Base-by-base conservation (phyloP, 345 rosid species). In the Balakata baccata region DNA sequence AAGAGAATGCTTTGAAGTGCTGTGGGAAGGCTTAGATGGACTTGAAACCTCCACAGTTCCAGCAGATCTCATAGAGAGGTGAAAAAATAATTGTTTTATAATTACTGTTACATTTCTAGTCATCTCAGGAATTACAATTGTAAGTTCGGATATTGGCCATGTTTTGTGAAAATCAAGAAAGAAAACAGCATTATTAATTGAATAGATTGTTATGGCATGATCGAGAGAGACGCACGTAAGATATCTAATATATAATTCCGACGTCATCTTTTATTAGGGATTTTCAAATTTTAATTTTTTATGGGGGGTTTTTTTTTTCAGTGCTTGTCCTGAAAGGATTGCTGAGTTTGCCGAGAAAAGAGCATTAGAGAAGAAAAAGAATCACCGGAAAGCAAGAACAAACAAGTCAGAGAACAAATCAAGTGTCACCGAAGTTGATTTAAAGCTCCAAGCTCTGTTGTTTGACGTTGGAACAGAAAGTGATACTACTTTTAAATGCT, bases 321-420 rank as follows among this genome's bases (percentile, higher is more conserved):
- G 97, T 79, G 98, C 97, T 46, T 95, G 98, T 84, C 94, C 99
- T 11, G 96, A 92, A 81, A 92, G 79, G 84, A 89, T 89, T 47
- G 73, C 46, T 11, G 94, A 91, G 84, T 89, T 88, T 69, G 89
- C 86, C 76, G 89, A 86, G 82, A 85, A 72, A 78, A 82, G 60
- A 82, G 91, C 85, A 75, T 71, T 64, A 45, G 81, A 66, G 76
- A 89, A 87, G 84, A 86, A 85, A 74, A 81, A 79, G 80, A 86
- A 80, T 58, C 73, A 69, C 7, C 62, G 62, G 7, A 82, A 84
- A 74, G 59, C 80, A 47, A 84, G 77, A 76, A 56, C 80, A 47
- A 79, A 79, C 84, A 84, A 84, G 83, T 69, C 80, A 5, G 82
- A 78, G 80, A 75, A 72, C 41, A 56, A 43, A 60, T 50, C 71